Base-by-base conservation (phyloP, 306 rosid genomes). In the Ceratonia siliqua region DNA sequence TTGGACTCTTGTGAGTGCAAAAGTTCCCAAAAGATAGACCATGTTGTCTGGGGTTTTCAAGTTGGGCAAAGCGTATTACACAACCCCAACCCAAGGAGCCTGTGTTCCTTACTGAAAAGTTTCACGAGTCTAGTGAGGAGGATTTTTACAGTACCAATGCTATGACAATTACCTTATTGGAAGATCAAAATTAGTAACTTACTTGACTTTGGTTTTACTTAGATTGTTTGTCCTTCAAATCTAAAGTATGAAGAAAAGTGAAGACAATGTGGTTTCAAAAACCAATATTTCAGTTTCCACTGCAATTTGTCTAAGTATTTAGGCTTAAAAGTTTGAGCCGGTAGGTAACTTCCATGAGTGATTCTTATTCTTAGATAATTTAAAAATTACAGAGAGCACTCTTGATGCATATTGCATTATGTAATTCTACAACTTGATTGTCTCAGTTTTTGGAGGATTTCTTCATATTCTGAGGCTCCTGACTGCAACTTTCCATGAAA, bases 1-100 rank as follows among this genome's bases (percentile, higher is more conserved):
- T 83, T 11, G 87, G 83, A 48, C 84, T 85, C 32, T 67, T 85
- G 61, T 85, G 89, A 30, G 89, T 83, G 39, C 87, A 83, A 28
- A 74, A 64, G 45, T 8, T 42, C 5, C 70, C 84, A 0, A 65
- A 72, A 42, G 85, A 86, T 6, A 86, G 87, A 82, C 85, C 87
- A 82, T 82, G 85, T 46, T 78, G 5, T 62, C 78, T 42, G 89
- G 80, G 76, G 74, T 86, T 59, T 73, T 80, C 38, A 83, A 74
- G 83, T 32, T 83, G 35, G 76, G 78, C 46, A 65, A 24, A 79
- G 50, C 72, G 67, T 20, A 69, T 57, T 42, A 4, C 65, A 55
- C 56, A 73, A 15, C 32, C 81, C 10, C 75, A 79, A 28, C 87
- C 84, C 55, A 57, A 57, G 41, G 1, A 14, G 5, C 64, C 64